Evolutionary conservation across 1,139 yeast genomes (phyloP), one percentile per base, ranked within the genome.

Genomic region (Suhomyces atakaporum): DNA sequence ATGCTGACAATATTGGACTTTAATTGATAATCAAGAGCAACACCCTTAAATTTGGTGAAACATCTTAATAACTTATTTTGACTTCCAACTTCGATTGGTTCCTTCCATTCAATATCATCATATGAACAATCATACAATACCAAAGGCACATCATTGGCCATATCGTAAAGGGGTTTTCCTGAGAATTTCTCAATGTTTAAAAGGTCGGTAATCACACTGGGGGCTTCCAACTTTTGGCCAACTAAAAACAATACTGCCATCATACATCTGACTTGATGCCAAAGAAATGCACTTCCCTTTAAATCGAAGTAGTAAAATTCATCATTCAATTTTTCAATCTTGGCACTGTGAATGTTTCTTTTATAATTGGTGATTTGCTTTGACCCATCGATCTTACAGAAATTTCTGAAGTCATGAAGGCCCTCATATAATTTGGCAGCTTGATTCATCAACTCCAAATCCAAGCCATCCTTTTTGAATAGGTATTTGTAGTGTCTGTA

Each of bases 191-290:
- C 70, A 2, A 78, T 66, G 51, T 90, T 75, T 39, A 90, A 58
- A 43, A 94, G 63, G 1, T 79, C 74, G 10, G 59, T 58, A 1
- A 94, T 68, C 2, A 89, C 57, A 0, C 62, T 56, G 0, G 87
- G 81, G 0, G 58, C 43, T 59, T 94, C 99, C 19, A 78, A 69
- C 12, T 69, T 69, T 58, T 89, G 96, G 1, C 96, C 98, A 4
- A 90, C 79, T 16, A 84, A 62, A 38, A 94, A 78, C 36, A 94
- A 59, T 6, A 86, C 70, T 0, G 95, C 95, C 64, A 89, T 78
- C 95, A 94, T 92, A 49, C 96, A 89, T 35, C 98, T 75, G 15
- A 94, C 99, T 59, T 94, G 99, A 57, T 94, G 97, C 98, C 98
- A 94, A 41, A 94, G 65, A 50, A 94, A 94, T 6, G 98, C 98